These are phyloP conservation scores for Colletotrichum liaoningense DNA, from an alignment of 2,329 filamentous ascomycete species.

Conservation along the genomic window DNA sequence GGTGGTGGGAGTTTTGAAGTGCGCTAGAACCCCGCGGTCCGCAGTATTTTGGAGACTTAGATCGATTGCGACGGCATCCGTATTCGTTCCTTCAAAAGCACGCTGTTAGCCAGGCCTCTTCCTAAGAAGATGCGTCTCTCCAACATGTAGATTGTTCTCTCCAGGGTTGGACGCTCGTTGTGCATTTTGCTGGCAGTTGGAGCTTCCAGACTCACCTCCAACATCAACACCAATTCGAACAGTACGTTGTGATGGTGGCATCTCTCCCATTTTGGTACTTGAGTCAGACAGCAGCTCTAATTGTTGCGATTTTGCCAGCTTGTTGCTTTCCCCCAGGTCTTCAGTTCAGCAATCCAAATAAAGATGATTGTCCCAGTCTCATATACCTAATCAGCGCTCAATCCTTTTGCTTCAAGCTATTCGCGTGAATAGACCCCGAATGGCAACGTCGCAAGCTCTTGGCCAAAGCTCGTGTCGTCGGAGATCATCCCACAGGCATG, in stretches of 20 bases:
- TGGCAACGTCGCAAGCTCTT: neutral
- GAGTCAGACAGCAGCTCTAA: neutral
- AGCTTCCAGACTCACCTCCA: constrained; percentile 43
- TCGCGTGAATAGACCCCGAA: constrained; percentile 4
- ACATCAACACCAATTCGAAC: constrained; percentile 58
- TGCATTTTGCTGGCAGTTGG: neutral
- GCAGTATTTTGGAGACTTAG: constrained; percentile 43
- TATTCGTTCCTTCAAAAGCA: constrained; percentile 56
- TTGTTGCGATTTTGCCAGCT: neutral
- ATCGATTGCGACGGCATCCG: constrained; percentile 63
- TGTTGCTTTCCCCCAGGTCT: neutral
- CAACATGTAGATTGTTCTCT: too few species aligned
- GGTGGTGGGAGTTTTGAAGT: constrained; percentile 62
- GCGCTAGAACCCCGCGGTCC: constrained; percentile 58
- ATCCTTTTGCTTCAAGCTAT: too few species aligned
- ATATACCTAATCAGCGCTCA: neutral
- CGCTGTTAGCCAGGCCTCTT: neutral
- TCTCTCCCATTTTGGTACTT: constrained; percentile 20
- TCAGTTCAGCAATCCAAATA: too few species aligned
- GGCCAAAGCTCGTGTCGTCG: neutral
- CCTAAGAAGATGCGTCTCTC: neutral
- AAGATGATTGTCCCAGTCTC: neutral
- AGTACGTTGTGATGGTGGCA: constrained; percentile 10
- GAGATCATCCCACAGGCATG: neutral
- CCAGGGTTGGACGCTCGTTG: too few species aligned